Evolutionary conservation across 768 basidiomycete genomes (phyloP), one percentile per base, ranked within the genome.

Genomic region (Leccinum barrowsii): DNA sequence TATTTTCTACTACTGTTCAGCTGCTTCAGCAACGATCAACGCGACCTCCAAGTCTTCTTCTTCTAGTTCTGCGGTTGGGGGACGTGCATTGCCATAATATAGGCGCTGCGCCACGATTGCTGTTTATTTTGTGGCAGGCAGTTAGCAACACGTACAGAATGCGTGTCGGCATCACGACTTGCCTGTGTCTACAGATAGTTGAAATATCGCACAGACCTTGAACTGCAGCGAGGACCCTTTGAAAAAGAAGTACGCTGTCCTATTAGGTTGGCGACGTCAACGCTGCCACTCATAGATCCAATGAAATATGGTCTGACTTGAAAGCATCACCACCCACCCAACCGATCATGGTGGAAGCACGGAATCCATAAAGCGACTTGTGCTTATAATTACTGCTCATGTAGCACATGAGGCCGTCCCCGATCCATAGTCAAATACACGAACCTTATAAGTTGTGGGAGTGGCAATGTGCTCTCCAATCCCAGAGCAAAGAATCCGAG

Each of bases 261-360:
- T 94, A 34, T 34, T 34, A 65, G 5, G 30, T 59, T 19, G 46
- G 55, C 50, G 46, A 63, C 48, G 57, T 74, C 57, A 74, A 58
- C 21, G 28, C 52, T 52, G 21, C 50, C 19, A 17, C 35, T 50
- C 40, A 48, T 26, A 58, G 32, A 57, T 58, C 24, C 54, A 50
- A 56, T 44, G 65, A 42, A 44, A 19, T 44, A 49, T 52, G 30
- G 58, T 60, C 79, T 61, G 65, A 91, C 92, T 94, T 94, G 82
- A 90, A 93, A 17, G 83, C 72, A 73, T 94, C 92, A 62, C 92
- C 92, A 58, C 87, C 90, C 49, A 83, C 75, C 92, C 92, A 93
- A 30, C 92, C 92, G 35, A 92, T 67, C 51, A 94, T 72, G 2
- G 92, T 94, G 7, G 90, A 90, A 72, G 84, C 81, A 34, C 91